A percentile compares a stretch with the other conserved stretches of the same genome.
Evolutionary conservation across 2,329 filamentous ascomycete species (phyloP).

Genomic region (Ophiosphaerella herpotricha): DNA sequence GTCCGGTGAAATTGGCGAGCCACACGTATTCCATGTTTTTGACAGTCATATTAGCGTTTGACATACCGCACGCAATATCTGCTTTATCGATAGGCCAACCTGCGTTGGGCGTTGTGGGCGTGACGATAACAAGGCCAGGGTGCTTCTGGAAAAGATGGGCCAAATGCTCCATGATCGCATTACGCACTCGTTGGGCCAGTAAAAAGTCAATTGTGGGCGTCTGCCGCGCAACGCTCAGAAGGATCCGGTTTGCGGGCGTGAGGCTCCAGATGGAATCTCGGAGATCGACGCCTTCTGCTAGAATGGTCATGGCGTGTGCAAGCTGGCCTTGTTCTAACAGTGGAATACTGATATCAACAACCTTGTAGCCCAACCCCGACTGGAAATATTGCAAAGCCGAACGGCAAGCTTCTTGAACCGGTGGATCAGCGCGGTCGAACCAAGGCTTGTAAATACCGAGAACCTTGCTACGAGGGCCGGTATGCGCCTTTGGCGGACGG

Average conservation of each 20-base stretch:
- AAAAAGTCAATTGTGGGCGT: conserved; percentile 72
- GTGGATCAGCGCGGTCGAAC: conserved; percentile 69
- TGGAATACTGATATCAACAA: conserved; percentile 68
- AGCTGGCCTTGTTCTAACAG: conserved; percentile 72
- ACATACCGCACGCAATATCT: conserved; percentile 68
- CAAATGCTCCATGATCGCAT: conserved; percentile 78
- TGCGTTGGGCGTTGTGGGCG: conserved; percentile 74
- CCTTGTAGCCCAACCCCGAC: conserved; percentile 56
- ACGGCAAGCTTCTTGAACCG: conserved; percentile 66
- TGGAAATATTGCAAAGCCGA: conserved; percentile 64
- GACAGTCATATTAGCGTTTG: conserved; percentile 74
- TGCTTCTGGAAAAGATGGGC: conserved; percentile 70
- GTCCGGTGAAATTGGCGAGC: conserved; percentile 80
- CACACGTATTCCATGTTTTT: conserved; percentile 84
- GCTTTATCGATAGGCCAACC: conserved; percentile 74
- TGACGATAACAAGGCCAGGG: conserved; percentile 77
- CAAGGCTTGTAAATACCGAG: conserved; percentile 72
- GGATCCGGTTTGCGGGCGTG: conserved; percentile 69
- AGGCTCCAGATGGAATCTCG: conserved; percentile 59
- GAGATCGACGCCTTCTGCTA: conserved; percentile 66
- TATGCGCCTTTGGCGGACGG: conserved; percentile 56
- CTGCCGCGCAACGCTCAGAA: conserved; percentile 67
- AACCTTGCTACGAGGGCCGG: conserved; percentile 55
- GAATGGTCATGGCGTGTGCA: conserved; percentile 77
- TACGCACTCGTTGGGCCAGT: conserved; percentile 73